Base-by-base conservation (phyloP, 306 rosid genomes). In the Cercis canadensis region DNA sequence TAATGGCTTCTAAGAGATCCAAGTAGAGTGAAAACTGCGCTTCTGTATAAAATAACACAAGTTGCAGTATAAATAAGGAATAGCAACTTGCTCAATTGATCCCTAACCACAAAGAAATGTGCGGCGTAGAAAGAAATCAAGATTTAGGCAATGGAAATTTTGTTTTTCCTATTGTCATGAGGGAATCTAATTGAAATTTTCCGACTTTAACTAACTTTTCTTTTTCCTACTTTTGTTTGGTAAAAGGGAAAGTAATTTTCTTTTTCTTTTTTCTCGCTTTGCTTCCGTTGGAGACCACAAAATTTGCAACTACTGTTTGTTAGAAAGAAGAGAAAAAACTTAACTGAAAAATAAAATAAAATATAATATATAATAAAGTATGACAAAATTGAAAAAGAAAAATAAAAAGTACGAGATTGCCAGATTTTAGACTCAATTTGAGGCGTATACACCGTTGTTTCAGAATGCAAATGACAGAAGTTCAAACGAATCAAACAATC, bases 191-290 rank as follows among this genome's bases (percentile, higher is more conserved):
- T 68, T 21, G 51, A 82, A 85, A 85, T 69, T 62, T 58, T 52
- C 36, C 18, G 11, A 79, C 82, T 76, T 85, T 69, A 60, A 57
- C 75, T 55, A 60, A 57, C 79, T 73, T 40, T 47, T 29, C 46
- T 51, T 51, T 52, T 43, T 5, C 57, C 31, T 60, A n/a, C 72
- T 68, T 60, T 54, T 46, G 84, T 55, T 76, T 81, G 82, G 75
- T 50, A 45, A 79, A 82, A 82, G 84, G 71, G 76, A 74, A 72
- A 88, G 94, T 74, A 32, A 64, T 47, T 77, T 31, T 24, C 79
- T 81, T 79, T 85, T 57, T 67, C 50, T 69, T 50, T 60, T 44
- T 55, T 11, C 65, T 32, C 62, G 7, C 77, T 74, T 76, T 76
- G 24, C 75, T 63, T 39, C 78, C 63, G 69, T 72, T 61, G 80